Conservation (phyloP, 2,329 filamentous ascomycete species). For the Colletotrichum lindemuthianum region DNA sequence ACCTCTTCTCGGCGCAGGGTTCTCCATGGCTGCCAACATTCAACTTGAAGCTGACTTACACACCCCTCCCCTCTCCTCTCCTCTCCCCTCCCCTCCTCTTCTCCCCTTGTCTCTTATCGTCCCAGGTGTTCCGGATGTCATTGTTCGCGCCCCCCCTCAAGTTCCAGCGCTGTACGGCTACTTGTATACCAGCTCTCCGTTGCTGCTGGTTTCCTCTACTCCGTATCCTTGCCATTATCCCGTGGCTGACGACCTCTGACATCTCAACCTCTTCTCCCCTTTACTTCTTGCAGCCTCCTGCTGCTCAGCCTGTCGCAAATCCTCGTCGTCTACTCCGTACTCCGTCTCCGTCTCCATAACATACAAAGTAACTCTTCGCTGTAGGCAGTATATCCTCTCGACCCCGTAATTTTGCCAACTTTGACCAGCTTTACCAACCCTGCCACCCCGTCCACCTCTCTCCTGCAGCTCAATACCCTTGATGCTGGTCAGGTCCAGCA, state of each 20-base stretch:
- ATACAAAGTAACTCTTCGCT: not conserved
- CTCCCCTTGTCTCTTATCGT: not conserved
- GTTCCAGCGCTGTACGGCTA: slow-evolving; percentile 10
- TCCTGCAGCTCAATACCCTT: slow-evolving; percentile 25
- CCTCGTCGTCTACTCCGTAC: slow-evolving; percentile 26
- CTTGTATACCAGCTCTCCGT: not conserved
- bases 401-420: no score
- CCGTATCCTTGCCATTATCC: no score
- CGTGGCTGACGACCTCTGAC: no score
- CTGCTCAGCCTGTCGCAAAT: slow-evolving; percentile 30
- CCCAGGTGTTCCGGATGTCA: not conserved
- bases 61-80: slow-evolving; percentile 13
- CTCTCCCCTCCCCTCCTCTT: not conserved
- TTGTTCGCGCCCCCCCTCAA: slow-evolving; percentile 7
- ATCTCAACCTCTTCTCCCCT: slow-evolving; percentile 8
- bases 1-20: slow-evolving; percentile 14
- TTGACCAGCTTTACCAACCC: no score
- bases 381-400: no score
- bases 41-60: slow-evolving; percentile 18
- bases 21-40: slow-evolving; percentile 29
- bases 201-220: slow-evolving; percentile 4
- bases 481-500: slow-evolving; percentile 31
- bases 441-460: slow-evolving; percentile 1
- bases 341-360: slow-evolving; percentile 3
- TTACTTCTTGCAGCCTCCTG: slow-evolving; percentile 28